Conservation (phyloP, 345 rosid species). For the Conringia planisiliqua region DNA sequence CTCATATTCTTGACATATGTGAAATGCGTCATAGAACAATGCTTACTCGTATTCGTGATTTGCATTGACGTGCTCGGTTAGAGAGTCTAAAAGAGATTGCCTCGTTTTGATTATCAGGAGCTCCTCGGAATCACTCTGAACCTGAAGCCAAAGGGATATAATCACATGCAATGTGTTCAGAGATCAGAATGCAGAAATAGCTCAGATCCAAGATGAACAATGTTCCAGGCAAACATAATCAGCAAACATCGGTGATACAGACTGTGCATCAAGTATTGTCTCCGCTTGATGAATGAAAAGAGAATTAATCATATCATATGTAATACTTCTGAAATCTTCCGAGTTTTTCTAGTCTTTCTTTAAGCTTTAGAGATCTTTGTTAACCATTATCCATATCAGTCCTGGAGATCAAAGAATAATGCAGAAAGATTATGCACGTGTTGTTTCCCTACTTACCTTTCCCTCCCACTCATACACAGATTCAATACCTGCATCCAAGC, state of each 20-base stretch:
- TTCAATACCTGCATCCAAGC: constrained; percentile 62
- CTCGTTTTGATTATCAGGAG: constrained; percentile 87
- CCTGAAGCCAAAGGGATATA: constrained; percentile 41
- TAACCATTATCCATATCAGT: background rate
- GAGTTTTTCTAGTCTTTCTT: background rate
- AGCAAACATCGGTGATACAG: background rate
- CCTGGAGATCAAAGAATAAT: background rate
- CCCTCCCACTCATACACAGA: constrained; percentile 91
- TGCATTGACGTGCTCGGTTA: constrained; percentile 83
- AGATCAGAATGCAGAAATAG: background rate
- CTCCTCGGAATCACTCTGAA: constrained; percentile 82
- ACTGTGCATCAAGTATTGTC: background rate
- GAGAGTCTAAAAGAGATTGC: constrained; percentile 71
- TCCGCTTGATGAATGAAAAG: background rate
- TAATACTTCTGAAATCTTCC: background rate
- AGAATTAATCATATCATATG: background rate
- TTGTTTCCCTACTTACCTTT: constrained; percentile 47
- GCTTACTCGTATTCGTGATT: constrained; percentile 95
- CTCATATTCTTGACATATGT: background rate
- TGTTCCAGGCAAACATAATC: background rate
- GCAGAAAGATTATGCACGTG: background rate
- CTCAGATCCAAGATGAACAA: constrained; percentile 4
- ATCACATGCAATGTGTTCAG: background rate
- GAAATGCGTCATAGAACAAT: background rate
- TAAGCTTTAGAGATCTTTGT: background rate